Evolutionary conservation across 345 rosid genomes (phyloP), one percentile per base, ranked within the genome.

Genomic region (Citrus glauca): DNA sequence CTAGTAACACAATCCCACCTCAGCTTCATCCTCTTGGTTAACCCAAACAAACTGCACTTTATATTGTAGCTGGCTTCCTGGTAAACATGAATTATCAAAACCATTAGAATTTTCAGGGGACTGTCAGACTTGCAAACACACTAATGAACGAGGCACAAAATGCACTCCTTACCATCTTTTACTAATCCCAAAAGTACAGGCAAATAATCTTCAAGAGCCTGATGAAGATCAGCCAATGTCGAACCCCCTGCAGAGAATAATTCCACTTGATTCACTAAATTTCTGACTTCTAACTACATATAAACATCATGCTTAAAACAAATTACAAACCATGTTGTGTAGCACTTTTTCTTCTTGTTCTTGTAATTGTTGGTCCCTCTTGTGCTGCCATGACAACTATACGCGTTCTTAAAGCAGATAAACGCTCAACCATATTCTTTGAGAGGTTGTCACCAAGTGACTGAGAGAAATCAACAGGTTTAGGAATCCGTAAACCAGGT

Each of bases 371-470:
- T 42, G 99, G 98, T 37, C 90, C 98, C 91, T 97, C 98, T 88
- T 97, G 99, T 59, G 89, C 91, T 60, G 98, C 99, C 98, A 97
- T 97, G 77, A 94, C 97, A 57, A 97, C 98, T 45, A 97, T 89
- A 69, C 98, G 98, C 59, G 95, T 92, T 88, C 98, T 88, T 69
- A 94, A 82, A 74, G 98, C 98, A 72, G 95, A 85, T 78, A 97
- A 83, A 62, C 94, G 92, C 81, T 94, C 98, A 4, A 90, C 88
- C 81, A 91, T 83, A 84, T 77, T 87, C 88, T 86, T 92, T 4
- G 98, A 89, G 86, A 97, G 76, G 67, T 84, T 89, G 77, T 85
- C 91, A 56, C 93, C 94, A 35, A 97, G 88, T 22, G 92, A 79
- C 73, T 82, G 90, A 68, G 91, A 90, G 80, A 97, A 91, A 84